Conservation (phyloP, 2,329 filamentous ascomycete genomes). For the Phaeosphaeriaceae sp. region DNA sequence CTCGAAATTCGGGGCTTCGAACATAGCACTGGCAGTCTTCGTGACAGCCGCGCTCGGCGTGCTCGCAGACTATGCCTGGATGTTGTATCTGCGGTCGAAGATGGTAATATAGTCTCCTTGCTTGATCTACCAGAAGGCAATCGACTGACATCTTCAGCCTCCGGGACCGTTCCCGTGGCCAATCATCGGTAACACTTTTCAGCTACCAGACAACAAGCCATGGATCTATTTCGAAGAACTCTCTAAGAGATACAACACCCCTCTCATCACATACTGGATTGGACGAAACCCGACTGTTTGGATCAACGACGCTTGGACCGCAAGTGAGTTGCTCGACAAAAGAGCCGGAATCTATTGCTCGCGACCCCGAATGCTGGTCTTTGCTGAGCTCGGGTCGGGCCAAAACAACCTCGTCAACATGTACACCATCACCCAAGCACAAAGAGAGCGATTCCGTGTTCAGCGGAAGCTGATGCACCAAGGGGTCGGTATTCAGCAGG, state of each 20-base stretch:
- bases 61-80: conserved; percentile 56
- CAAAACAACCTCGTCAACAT: conserved; percentile 47
- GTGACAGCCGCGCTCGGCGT: conserved; percentile 30
- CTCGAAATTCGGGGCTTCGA: conserved; percentile 35
- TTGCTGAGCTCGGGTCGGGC: conserved; percentile 46
- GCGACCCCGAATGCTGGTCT: conserved; percentile 57
- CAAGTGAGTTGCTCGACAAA: conserved; percentile 63
- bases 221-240: conserved; percentile 66
- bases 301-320: conserved; percentile 56
- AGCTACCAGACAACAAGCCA: conserved; percentile 61
- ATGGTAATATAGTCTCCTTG: conserved; percentile 46
- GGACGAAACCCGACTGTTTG: conserved; percentile 47
- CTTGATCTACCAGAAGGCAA: not conserved
- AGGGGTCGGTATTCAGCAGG: conserved; percentile 56
- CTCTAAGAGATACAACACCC: conserved; percentile 57
- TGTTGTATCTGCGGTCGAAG: conserved; percentile 58
- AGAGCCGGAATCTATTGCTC: conserved; percentile 61
- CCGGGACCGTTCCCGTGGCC: conserved; percentile 63
- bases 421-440: conserved; percentile 36
- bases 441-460: conserved; percentile 41
- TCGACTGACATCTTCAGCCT: conserved; percentile 48
- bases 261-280: conserved; percentile 65
- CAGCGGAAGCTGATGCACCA: conserved; percentile 45
- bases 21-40: conserved; percentile 29
- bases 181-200: conserved; percentile 64